Base-by-base conservation (phyloP, 306 rosid species). In the Inga oerstediana region DNA sequence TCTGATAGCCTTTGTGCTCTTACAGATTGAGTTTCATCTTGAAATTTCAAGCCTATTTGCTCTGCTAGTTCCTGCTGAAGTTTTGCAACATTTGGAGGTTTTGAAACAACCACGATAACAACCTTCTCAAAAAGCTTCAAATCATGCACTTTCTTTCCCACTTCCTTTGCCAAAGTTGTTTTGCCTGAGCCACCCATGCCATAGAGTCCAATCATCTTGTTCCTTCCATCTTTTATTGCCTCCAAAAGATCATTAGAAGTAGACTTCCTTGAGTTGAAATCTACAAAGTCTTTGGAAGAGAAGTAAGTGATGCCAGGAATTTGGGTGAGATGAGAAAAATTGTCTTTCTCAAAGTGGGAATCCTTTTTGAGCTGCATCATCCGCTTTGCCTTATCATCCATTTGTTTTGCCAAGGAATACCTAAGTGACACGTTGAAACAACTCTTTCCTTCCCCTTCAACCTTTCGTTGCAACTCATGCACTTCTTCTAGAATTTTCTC, bases 181-280 rank as follows among this genome's bases (percentile, higher is more conserved):
- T 64, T 77, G 5, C 80, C 70, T n/a, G 79, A 56, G 0, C 80
- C 54, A 10, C 80, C 70, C 4, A 76, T 76, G 1, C 80, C 80
- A 58, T 20, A 58, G 2, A 76, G 3, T 58, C 80, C 80, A 19
- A 76, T 7, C 37, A 58, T 39, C 12, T 37, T 6, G 8, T 3
- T n/a, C 37, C 13, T 56, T 1, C 44, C 41, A 59, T 76, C 80
- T 22, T 20, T 22, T 0, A 59, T 19, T 22, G 80, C 72, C 58
- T 37, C 8, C 41, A 77, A 43, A 59, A 77, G 58, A 3, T 1
- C 0, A 41, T 77, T 12, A 9, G 3, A 59, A 14, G 80, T 24
- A 0, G 24, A 39, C 4, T 41, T 11, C 10, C 58, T 77, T 3
- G 80, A 61, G 0, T 43, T 14, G 41, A 77, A 77, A 24, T 7